These are phyloP conservation scores for Puccinia coronata DNA, from an alignment of 1,284 basidiomycete species.

Conservation along the genomic window DNA sequence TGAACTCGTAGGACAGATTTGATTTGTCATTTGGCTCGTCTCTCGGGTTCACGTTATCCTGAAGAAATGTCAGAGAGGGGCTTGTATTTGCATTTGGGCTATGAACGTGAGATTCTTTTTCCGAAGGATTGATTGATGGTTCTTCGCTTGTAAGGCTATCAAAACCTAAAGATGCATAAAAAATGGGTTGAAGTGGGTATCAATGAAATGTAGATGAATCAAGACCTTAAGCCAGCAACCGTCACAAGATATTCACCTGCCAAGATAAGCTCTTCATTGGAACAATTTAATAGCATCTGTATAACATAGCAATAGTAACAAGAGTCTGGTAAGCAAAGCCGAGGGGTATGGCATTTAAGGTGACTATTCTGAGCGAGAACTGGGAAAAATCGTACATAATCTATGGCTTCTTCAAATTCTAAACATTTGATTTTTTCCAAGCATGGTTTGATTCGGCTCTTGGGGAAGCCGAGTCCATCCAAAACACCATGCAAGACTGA, in stretches of 20 bases:
- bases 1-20: not conserved
- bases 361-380: not conserved
- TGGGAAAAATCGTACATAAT: conserved; percentile 71
- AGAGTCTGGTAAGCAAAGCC: conserved; percentile 53
- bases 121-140: not conserved
- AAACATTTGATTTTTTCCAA: conserved; percentile 66
- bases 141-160: conserved; percentile 33
- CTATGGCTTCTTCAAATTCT: conserved; percentile 85
- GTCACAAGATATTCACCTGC: conserved; percentile 26
- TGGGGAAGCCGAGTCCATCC: conserved; percentile 77
- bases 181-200: not conserved
- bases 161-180: conserved; percentile 19
- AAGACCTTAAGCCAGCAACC: not conserved
- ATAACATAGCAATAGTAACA: not conserved
- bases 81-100: not conserved
- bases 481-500: conserved; percentile 80
- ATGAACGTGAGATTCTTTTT: conserved; percentile 26
- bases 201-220: not conserved
- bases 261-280: conserved; percentile 44
- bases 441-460: conserved; percentile 71
- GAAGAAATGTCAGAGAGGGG: not conserved
- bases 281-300: conserved; percentile 41
- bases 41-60: conserved; percentile 1
- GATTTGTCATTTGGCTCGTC: conserved; percentile 12
- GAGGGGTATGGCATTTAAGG: conserved; percentile 64